Conservation (phyloP, 164 flowering plant genomes). For the Chimonanthus praecox region DNA sequence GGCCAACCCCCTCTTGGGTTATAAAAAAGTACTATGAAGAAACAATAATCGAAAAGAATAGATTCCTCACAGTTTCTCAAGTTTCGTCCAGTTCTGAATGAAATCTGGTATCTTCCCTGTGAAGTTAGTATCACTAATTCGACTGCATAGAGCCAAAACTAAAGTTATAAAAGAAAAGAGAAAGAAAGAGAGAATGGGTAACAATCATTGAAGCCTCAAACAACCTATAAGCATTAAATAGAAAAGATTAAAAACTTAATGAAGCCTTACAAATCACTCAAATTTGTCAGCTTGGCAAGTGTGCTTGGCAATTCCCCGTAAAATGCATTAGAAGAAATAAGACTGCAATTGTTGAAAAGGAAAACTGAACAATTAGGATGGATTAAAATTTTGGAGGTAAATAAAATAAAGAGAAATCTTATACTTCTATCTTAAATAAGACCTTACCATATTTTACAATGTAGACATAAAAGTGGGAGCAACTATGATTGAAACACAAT, state of each 20-base stretch:
- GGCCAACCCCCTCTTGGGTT: too few species aligned
- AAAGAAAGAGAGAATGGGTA: background rate
- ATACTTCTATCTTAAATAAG: background rate
- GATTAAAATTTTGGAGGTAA: background rate
- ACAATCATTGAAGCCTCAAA: background rate
- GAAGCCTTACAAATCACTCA: constrained; percentile 18
- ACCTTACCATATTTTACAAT: background rate
- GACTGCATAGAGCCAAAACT: constrained; percentile 12
- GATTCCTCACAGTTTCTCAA: constrained; percentile 26
- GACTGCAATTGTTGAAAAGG: constrained; percentile 11
- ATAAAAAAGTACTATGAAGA: background rate
- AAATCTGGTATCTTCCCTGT: constrained; percentile 33
- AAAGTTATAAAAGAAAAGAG: background rate
- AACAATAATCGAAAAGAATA: background rate
- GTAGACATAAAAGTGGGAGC: background rate
- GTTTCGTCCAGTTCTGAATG: constrained; percentile 25
- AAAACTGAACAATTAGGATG: background rate
- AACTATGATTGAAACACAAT: background rate
- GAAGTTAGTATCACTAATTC: constrained; percentile 35
- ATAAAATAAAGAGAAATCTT: background rate
- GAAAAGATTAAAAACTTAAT: background rate
- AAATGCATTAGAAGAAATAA: constrained; percentile 19
- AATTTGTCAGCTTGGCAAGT: constrained; percentile 13
- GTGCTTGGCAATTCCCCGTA: constrained; percentile 20
- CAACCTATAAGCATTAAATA: background rate